Evolutionary conservation across 176 grass and related monocot genomes (phyloP).

Genomic region (Cenchrus purpureus): DNA sequence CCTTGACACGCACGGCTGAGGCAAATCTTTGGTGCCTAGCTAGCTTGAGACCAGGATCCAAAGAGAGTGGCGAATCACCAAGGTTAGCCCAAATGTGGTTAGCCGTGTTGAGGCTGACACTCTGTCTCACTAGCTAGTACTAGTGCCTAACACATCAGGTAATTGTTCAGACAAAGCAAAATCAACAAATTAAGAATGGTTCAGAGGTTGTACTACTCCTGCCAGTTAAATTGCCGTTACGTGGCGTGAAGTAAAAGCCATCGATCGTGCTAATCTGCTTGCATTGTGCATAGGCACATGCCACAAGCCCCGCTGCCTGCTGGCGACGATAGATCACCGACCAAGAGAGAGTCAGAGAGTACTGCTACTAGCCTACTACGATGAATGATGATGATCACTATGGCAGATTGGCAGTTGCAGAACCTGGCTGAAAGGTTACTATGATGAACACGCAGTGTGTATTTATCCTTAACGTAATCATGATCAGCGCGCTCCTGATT

Average conservation of each 20-base stretch:
- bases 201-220: neutral
- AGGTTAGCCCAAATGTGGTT: neutral
- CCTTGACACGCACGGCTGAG: neutral
- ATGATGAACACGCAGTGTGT: neutral
- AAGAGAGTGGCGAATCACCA: slow-evolving; percentile 42
- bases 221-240: neutral
- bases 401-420: neutral
- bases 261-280: neutral
- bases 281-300: neutral
- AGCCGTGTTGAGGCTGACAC: neutral
- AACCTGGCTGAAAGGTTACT: neutral
- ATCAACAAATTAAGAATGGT: neutral
- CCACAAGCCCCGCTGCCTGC: neutral
- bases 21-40: neutral
- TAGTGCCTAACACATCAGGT: neutral
- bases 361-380: neutral
- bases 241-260: neutral
- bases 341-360: too few relatives aligned
- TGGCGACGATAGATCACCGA: neutral
- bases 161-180: neutral
- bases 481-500: neutral
- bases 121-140: slow-evolving; percentile 1
- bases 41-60: slow-evolving; percentile 35
- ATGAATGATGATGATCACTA: neutral
- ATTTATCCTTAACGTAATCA: neutral